Evolutionary conservation across 805 yeast species (phyloP).

Genomic region (Debaryomyces castellii): DNA sequence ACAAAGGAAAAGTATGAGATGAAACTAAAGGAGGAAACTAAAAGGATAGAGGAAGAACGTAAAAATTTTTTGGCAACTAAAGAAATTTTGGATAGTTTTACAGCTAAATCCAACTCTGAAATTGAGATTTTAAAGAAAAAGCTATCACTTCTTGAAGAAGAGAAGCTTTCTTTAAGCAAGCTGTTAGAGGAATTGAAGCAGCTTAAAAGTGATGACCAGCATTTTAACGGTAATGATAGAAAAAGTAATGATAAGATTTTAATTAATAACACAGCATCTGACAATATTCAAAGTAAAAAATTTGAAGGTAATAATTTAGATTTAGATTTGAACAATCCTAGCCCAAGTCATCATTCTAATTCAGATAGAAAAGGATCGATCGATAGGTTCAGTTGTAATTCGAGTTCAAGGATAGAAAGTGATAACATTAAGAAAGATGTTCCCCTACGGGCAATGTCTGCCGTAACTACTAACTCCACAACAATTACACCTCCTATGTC

Average conservation of each 20-base stretch:
- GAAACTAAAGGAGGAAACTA: slow-evolving; percentile 10
- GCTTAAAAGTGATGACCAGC: background rate
- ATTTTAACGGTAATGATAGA: background rate
- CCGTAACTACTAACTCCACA: background rate
- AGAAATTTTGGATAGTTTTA: slow-evolving; percentile 11
- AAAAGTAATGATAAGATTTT: background rate
- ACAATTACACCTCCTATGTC: slow-evolving; percentile 2
- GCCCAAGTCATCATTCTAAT: background rate
- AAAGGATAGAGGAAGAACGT: slow-evolving; percentile 16
- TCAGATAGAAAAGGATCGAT: background rate
- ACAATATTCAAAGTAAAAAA: background rate
- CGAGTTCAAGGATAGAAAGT: background rate
- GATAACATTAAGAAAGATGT: background rate
- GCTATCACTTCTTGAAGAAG: background rate
- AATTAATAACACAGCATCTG: background rate
- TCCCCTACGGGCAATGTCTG: background rate
- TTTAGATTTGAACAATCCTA: background rate
- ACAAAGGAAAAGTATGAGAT: slow-evolving; percentile 15
- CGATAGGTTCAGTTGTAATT: background rate
- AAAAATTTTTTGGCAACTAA: slow-evolving; percentile 12
- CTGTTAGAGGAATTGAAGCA: background rate
- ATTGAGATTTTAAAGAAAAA: slow-evolving; percentile 4
- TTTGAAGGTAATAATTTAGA: background rate
- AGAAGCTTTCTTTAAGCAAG: background rate
- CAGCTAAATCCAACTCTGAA: background rate